phyloP scores from a whole-genome alignment of 305 asterid species.

The Caryopteris hybrid region DNA sequence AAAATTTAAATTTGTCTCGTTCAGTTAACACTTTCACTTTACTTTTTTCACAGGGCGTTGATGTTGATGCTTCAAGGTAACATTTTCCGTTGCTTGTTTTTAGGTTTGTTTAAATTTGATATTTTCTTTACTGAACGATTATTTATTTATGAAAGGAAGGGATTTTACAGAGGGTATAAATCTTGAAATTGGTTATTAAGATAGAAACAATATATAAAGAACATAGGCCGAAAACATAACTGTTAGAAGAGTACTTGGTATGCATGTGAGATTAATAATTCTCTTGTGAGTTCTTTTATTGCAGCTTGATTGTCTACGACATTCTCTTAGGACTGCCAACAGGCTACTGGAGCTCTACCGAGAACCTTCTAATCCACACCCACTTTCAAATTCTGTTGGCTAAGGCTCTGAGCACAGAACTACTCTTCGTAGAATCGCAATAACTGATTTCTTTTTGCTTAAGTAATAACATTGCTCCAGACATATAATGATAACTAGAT shows the following conservation, averaged over 20 bases:
- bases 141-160: no score
- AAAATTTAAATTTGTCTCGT: neutral
- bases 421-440: no score
- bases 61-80: conserved; percentile 37
- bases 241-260: neutral
- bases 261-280: neutral
- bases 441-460: neutral
- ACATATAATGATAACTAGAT: neutral
- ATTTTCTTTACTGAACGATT: no score
- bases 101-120: neutral
- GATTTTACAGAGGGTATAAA: no score
- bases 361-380: neutral
- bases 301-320: neutral
- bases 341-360: neutral
- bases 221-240: neutral
- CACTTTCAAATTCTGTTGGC: neutral
- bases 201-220: neutral
- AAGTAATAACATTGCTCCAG: neutral
- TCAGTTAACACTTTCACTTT: conserved; percentile 9
- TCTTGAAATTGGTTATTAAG: neutral
- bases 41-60: conserved; percentile 36
- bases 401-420: neutral
- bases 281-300: neutral
- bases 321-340: neutral
- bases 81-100: neutral